Percentiles rank a stretch among this genome's conserved stretches.
Conservation (phyloP, 305 asterid species). For the Coffea humblotiana region DNA sequence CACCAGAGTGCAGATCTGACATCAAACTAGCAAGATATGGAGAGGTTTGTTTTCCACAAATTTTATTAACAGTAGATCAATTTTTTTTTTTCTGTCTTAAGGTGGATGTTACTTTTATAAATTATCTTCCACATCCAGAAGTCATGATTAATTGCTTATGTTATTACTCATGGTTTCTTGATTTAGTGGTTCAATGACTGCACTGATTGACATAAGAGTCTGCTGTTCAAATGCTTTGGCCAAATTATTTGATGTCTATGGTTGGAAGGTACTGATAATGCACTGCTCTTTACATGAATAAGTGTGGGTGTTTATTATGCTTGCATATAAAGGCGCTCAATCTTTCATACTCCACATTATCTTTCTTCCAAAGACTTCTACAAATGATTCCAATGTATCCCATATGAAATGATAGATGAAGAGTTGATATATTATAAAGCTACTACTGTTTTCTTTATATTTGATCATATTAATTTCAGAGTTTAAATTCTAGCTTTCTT, state of each 20-base stretch:
- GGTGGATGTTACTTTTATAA: not conserved
- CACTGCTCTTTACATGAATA: not conserved
- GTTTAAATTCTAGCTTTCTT: not conserved
- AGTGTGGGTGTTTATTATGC: too few species aligned
- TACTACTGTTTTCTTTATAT: not conserved
- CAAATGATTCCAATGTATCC: not conserved
- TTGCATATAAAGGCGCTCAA: not conserved
- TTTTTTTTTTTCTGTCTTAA: not conserved
- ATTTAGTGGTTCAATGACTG: conserved; percentile 90
- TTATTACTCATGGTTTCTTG: not conserved
- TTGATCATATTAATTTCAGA: not conserved
- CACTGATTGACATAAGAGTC: conserved; percentile 53
- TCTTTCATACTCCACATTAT: not conserved
- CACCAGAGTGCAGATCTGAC: conserved; percentile 38
- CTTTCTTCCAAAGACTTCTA: not conserved
- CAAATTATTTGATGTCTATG: conserved; percentile 50
- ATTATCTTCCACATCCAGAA: not conserved
- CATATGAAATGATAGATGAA: not conserved
- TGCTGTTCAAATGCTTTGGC: conserved; percentile 67
- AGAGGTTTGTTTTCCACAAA: conserved; percentile 44
- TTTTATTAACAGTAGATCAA: not conserved
- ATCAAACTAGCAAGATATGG: conserved; percentile 72
- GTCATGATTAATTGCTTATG: conserved; percentile 16
- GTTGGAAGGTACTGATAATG: conserved; percentile 64
- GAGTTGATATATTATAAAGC: not conserved